phyloP scores from a whole-genome alignment of 768 basidiomycete genomes.

The Boletellus ananiceps region DNA sequence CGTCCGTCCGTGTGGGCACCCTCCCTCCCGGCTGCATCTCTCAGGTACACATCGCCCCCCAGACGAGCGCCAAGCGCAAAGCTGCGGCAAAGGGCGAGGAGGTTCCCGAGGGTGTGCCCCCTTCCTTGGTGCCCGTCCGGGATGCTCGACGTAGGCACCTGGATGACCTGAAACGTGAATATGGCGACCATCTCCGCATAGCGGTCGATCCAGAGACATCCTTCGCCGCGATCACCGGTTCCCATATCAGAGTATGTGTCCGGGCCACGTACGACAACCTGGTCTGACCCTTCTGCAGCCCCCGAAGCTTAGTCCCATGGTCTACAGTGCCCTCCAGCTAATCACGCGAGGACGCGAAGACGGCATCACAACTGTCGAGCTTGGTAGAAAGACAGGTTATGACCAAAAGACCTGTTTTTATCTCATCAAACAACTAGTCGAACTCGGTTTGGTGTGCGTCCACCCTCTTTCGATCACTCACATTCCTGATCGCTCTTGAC shows the following conservation, averaged over 20 bases:
- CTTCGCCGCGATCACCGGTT: slow-evolving; percentile 79
- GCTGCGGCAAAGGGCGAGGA: slow-evolving; percentile 55
- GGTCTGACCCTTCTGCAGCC: slow-evolving; percentile 42
- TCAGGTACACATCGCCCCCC: slow-evolving; percentile 78
- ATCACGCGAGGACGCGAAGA: slow-evolving; percentile 76
- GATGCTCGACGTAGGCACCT: slow-evolving; percentile 54
- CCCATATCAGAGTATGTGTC: slow-evolving; percentile 68
- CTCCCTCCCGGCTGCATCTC: slow-evolving; percentile 53
- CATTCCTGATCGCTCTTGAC: slow-evolving; percentile 2
- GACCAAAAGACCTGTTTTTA: slow-evolving; percentile 91
- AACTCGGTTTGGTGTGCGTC: slow-evolving; percentile 68
- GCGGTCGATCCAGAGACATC: slow-evolving; percentile 71
- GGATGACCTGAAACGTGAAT: slow-evolving; percentile 49
- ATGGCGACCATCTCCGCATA: slow-evolving; percentile 65
- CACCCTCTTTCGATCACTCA: background rate
- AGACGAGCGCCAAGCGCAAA: slow-evolving; percentile 62
- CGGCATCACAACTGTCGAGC: slow-evolving; percentile 73
- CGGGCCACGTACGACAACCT: background rate
- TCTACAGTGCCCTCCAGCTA: slow-evolving; percentile 78
- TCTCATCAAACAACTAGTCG: slow-evolving; percentile 69
- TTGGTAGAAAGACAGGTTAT: slow-evolving; percentile 74
- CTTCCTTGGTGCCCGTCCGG: slow-evolving; percentile 48
- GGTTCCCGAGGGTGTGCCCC: slow-evolving; percentile 37
- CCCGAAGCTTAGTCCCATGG: slow-evolving; percentile 76
- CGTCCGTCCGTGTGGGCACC: slow-evolving; percentile 71